Conservation (phyloP, 768 basidiomycete species). For the Panaeolus papilionaceus region DNA sequence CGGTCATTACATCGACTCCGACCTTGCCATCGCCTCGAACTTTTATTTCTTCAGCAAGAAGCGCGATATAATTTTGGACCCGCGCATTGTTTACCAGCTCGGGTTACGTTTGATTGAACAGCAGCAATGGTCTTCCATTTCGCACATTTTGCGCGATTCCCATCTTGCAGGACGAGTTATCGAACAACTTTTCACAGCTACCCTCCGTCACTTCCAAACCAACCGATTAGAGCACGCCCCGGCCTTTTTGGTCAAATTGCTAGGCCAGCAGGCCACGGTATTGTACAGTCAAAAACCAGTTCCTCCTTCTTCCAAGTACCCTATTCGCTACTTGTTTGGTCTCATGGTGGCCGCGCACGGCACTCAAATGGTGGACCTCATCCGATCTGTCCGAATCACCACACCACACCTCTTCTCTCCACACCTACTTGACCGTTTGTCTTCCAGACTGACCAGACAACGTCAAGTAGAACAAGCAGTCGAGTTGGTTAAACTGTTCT, state of each 20-base stretch:
- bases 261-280: conserved; percentile 42
- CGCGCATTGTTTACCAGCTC: conserved; percentile 34
- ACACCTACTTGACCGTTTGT: conserved; percentile 44
- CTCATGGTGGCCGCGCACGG: conserved; percentile 45
- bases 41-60: conserved; percentile 36
- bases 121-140: conserved; percentile 35
- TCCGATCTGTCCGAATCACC: conserved; percentile 43
- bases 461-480: conserved; percentile 45
- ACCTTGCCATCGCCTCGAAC: conserved; percentile 21
- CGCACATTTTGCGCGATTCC: conserved; percentile 40
- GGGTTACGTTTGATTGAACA: conserved; percentile 37
- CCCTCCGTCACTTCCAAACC: conserved; percentile 44
- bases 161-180: conserved; percentile 36
- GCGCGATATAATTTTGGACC: conserved; percentile 30
- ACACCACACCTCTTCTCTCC: conserved; percentile 47
- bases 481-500: conserved; percentile 33
- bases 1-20: conserved; percentile 14
- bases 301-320: conserved; percentile 41
- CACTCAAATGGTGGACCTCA: conserved; percentile 43
- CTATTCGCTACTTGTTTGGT: conserved; percentile 52
- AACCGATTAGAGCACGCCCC: conserved; percentile 38
- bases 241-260: conserved; percentile 32
- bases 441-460: conserved; percentile 45
- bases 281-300: conserved; percentile 44
- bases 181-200: conserved; percentile 43